Percentiles rank a stretch among this genome's conserved stretches.
Conservation (phyloP, 257 asterid species). For the Coffea canephora region DNA sequence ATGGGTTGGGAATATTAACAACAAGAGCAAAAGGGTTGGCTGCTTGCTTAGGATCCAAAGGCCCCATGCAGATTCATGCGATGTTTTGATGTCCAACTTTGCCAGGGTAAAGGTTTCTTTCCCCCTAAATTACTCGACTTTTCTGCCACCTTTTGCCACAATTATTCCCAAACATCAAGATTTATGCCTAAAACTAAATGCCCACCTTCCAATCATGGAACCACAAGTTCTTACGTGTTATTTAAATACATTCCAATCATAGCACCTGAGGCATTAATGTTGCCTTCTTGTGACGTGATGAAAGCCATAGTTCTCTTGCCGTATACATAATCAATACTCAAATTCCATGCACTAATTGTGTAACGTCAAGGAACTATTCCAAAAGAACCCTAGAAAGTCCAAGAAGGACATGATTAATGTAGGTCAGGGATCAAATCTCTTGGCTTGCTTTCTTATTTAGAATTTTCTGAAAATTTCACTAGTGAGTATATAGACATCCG, state of each 20-base stretch:
- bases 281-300: neutral
- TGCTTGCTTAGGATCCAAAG: neutral
- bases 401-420: too few relatives aligned
- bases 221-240: neutral
- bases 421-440: too few relatives aligned
- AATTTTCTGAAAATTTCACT: too few relatives aligned
- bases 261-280: neutral
- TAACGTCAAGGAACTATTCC: too few relatives aligned
- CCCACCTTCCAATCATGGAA: neutral
- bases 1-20: neutral
- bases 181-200: neutral
- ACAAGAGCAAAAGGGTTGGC: neutral
- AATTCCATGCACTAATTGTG: too few relatives aligned
- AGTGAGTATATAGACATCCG: too few relatives aligned
- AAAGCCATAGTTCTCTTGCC: neutral
- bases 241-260: neutral
- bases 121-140: neutral
- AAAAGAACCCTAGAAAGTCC: too few relatives aligned
- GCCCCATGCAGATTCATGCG: constrained; percentile 5
- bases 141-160: neutral
- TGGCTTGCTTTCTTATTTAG: too few relatives aligned
- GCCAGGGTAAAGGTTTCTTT: neutral
- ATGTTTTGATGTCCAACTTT: constrained; percentile 4
- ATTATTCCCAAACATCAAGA: neutral
- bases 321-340: too few relatives aligned